Evolutionary conservation across 306 rosid genomes (phyloP).

Genomic region (Quercus ilex): DNA sequence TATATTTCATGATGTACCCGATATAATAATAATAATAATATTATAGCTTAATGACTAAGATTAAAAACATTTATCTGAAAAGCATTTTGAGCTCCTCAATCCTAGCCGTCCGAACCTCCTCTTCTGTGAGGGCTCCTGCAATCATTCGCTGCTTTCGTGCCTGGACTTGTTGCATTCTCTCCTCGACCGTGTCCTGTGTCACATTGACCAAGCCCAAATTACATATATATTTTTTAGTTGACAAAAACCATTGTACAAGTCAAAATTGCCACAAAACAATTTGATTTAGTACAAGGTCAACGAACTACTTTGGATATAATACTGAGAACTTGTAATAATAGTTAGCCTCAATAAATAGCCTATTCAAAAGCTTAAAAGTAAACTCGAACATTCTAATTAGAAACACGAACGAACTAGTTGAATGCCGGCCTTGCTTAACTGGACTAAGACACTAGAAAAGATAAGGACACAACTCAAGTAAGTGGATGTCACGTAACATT

Average conservation of each 20-base stretch:
- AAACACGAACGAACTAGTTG: too few relatives aligned
- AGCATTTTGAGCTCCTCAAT: slow-evolving; percentile 81
- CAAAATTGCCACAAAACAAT: too few relatives aligned
- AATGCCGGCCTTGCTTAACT: too few relatives aligned
- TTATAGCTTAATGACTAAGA: too few relatives aligned
- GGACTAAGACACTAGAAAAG: too few relatives aligned
- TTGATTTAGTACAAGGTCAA: too few relatives aligned
- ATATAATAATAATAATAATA: too few relatives aligned
- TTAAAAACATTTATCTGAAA: slow-evolving; percentile 33
- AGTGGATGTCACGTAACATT: background rate
- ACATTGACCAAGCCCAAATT: background rate
- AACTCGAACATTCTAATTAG: too few relatives aligned
- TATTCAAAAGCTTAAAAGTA: too few relatives aligned
- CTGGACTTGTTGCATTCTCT: slow-evolving; percentile 69
- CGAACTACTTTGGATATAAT: background rate
- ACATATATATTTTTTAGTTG: background rate
- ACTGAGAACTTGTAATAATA: too few relatives aligned
- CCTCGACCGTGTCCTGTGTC: slow-evolving; percentile 67
- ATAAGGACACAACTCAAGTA: background rate
- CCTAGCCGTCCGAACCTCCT: slow-evolving; percentile 69
- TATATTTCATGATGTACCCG: too few relatives aligned
- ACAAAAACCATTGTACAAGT: slow-evolving; percentile 17
- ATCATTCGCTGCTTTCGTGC: slow-evolving; percentile 75
- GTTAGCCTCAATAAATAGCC: background rate
- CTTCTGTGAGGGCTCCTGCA: slow-evolving; percentile 72